Base-by-base conservation (phyloP, 164 flowering plant species). In the Annona cherimola region DNA sequence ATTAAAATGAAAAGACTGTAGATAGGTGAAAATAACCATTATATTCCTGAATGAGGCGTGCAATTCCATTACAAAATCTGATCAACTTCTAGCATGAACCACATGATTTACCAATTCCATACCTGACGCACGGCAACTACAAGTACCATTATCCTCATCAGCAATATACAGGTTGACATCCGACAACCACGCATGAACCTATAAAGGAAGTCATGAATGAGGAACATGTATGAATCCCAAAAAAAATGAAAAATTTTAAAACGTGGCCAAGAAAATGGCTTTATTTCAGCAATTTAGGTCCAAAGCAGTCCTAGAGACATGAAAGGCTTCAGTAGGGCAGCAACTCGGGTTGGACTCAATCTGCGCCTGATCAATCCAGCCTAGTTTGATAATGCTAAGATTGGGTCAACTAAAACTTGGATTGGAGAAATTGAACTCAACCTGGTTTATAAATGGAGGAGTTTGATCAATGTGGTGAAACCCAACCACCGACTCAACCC, bases 121-220 rank as follows among this genome's bases (percentile, higher is more conserved):
- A 90, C 99, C 99, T 73, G 97, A 93, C 73, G 87, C 87, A 72
- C 98, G 98, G 74, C 96, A 91, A 76, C 88, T 89, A 71, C 86
- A 93, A 67, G 89, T 85, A 72, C 60, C 83, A 46, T 93, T 95
- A 81, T 96, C 99, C 85, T 96, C 99, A 81, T 93, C 98, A 78
- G 97, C 89, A 50, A 93, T 88, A 83, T 85, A 96, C 73, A 88
- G 95, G 76, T 92, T 96, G 44, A 94, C 96, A 86, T 96, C 98
- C 67, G 77, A 61, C 19, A 89, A 85, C 99, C 99, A 96, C 12
- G 83, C 80, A 79, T 87, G 88, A 65, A 86, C 87, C 98, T 95
- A 71, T 46, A 73, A 4, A 67, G 67, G 11, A 26, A 67, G n/a
- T 43, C 12, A 76, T 16, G 2, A 12, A 42, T 62, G 7, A 59